Base-by-base conservation (phyloP, 495 filamentous ascomycete genomes). In the Pyrenula massariospora region DNA sequence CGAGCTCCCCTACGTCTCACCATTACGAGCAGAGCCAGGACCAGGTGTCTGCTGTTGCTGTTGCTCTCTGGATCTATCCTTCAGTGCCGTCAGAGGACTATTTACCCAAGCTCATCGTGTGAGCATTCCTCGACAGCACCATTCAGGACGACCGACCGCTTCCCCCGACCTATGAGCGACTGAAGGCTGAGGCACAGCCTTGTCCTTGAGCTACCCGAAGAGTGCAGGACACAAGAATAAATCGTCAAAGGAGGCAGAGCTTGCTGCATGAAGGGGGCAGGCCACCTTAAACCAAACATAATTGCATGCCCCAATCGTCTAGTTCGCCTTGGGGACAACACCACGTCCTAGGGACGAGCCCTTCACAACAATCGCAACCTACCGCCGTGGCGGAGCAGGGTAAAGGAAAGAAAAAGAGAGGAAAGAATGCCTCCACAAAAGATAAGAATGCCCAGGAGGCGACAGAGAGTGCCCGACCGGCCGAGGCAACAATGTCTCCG, bases 371-470 rank as follows among this genome's bases (percentile, higher is more conserved):
- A 70, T 57, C 60, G 54, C 12, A 63, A 54, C 48, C 63, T 53
- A 53, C 31, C 56, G 11, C 31, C 31, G 60, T 56, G 55, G 59
- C 64, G 61, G 70, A 77, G 61, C 66, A 73, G 68, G 72, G 74
- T 52, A 64, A 5, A 54, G 59, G 62, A 62, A 47, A 58, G 57
- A 54, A 52, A 54, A 74, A 75, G 70, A 76, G 77, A 68, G 71
- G 70, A 22, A 70, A 70, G 62, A 63, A 62, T 54, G 73, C 69
- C 58, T 61, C 63, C 24, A 67, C 67, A 56, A 63, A 57, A 63
- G 74, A 73, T 63, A 61, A 63, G 52, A 77, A 73, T 58, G 66
- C 62, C 55, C 60, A 60, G 52, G 73, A 68, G 62, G 61, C 70
- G 63, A 62, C 65, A 61, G 57, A 65, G 19, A 68, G 65, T 58